Base-by-base conservation (phyloP, 495 filamentous ascomycete species). In the Aspergillus avenaceus region DNA sequence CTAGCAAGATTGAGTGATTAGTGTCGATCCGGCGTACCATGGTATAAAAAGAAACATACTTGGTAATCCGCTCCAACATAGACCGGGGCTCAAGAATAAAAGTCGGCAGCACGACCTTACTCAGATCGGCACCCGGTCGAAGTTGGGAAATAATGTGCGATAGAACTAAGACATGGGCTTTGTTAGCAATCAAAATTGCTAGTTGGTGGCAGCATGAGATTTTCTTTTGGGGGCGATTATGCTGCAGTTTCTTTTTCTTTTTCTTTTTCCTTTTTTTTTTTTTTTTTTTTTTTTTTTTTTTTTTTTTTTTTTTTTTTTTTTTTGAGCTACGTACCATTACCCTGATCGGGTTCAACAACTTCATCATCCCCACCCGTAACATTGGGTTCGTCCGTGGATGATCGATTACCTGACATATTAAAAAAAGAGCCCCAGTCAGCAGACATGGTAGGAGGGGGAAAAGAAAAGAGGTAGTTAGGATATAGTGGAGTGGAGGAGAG, bases 1-100 rank as follows among this genome's bases (percentile, higher is more conserved):
- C 92, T 97, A 63, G 22, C 18, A 45, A 40, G 11, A 28, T 22
- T 27, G 9, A 26, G 0, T 12, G 19, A 32, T 60, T 45, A 60
- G 53, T 31, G 26, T 28, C 0, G 24, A 16, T 11, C 19, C 14
- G 7, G 6, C 18, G 21, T 13, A 1, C 14, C 19, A 40, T 24
- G 7, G 16, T 14, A 19, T 12, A 9, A 3, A 19, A 19, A 13
- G 21, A 24, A 2, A 56, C 76, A 46, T 79, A 96, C 91, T 98
- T 99, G 60, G 93, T 99, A 58, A 99, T 99, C 27, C 93, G 80
- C 72, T 99, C 93, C 61, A 99, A 70, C 93, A 99, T 99, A 53
- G 91, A 96, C 61, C 89, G 84, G 4, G 93, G 93, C 66, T 99
- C 93, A 42, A 99, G 78, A 58, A 99, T 99, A 70, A 99, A 99